phyloP scores from a whole-genome alignment of 768 basidiomycete genomes.

The Tremella yokohamensis region DNA sequence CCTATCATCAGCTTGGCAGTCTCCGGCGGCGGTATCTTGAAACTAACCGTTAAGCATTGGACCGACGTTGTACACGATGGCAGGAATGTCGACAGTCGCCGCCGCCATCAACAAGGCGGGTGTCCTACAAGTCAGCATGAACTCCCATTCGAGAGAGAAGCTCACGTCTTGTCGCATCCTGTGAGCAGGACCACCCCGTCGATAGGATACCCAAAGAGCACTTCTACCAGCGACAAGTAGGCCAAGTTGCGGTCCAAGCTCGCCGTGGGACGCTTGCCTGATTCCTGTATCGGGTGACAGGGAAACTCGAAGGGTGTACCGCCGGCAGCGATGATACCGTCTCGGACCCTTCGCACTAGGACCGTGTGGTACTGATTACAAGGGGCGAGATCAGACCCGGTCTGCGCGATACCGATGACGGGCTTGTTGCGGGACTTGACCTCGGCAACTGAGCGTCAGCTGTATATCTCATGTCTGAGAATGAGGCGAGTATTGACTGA shows the following conservation, averaged over 20 bases:
- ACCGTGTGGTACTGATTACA: slow-evolving; percentile 46
- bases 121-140: slow-evolving; percentile 23
- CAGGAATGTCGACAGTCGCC: slow-evolving; percentile 47
- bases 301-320: slow-evolving; percentile 50
- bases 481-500: neutral
- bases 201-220: slow-evolving; percentile 47
- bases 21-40: slow-evolving; percentile 5
- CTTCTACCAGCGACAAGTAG: slow-evolving; percentile 47
- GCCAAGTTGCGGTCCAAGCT: slow-evolving; percentile 47
- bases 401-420: slow-evolving; percentile 48
- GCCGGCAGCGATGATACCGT: slow-evolving; percentile 49
- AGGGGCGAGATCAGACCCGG: slow-evolving; percentile 48
- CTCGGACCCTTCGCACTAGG: slow-evolving; percentile 47
- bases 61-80: slow-evolving; percentile 48
- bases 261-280: slow-evolving; percentile 48
- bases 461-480: neutral
- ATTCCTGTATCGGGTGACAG: slow-evolving; percentile 51
- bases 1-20: slow-evolving; percentile 12
- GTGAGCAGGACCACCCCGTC: slow-evolving; percentile 50
- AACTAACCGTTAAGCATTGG: slow-evolving; percentile 46
- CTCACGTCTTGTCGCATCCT: slow-evolving; percentile 45
- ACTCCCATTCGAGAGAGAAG: neutral
- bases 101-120: slow-evolving; percentile 47
- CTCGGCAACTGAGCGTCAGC: slow-evolving; percentile 13
- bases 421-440: slow-evolving; percentile 29